These are phyloP conservation scores for Trifolium dubium DNA, from an alignment of 306 rosid genomes.

Conservation along the genomic window DNA sequence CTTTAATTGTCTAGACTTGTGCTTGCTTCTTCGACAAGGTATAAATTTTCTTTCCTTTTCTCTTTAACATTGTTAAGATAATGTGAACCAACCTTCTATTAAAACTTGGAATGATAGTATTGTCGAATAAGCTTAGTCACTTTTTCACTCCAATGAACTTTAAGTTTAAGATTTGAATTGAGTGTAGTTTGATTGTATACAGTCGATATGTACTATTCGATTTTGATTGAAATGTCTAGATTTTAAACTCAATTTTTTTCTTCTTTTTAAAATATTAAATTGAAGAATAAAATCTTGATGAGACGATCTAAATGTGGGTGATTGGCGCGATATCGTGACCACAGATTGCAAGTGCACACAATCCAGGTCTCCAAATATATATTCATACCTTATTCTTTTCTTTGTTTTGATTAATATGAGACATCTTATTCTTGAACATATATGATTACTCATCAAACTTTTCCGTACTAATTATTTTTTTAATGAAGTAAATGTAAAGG, in stretches of 20 bases:
- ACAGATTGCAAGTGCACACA: no score
- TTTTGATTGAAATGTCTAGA: background rate
- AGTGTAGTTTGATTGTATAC: no score
- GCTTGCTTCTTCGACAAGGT: background rate
- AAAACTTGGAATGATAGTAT: background rate
- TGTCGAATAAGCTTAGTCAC: no score
- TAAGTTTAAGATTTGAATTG: background rate
- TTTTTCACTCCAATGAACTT: background rate
- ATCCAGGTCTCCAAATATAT: no score
- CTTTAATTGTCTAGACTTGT: background rate
- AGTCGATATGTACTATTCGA: background rate
- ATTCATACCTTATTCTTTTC: background rate
- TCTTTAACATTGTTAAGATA: background rate
- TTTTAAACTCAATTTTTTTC: no score
- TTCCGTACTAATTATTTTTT: constrained; percentile 32
- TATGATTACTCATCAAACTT: constrained; percentile 39
- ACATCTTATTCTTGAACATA: background rate
- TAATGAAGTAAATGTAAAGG: constrained; percentile 46
- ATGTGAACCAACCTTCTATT: background rate
- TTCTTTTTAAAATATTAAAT: no score
- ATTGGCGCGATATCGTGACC: no score
- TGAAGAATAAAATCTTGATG: no score
- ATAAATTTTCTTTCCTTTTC: background rate
- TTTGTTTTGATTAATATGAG: background rate
- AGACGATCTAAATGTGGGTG: no score